These are phyloP conservation scores for Avena atlantica DNA, from an alignment of 176 grass and related monocot species.

Conservation along the genomic window DNA sequence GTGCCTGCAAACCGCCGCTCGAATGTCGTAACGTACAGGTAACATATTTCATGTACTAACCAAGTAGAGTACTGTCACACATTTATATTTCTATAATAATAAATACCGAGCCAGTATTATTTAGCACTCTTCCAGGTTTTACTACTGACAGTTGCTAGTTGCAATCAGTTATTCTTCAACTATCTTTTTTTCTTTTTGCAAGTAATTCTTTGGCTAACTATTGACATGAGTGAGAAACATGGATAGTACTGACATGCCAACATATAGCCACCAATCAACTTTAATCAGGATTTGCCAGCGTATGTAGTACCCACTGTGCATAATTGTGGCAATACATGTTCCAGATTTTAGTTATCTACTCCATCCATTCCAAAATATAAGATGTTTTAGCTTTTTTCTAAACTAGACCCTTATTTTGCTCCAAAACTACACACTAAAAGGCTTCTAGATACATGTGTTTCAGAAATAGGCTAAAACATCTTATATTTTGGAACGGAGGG, in stretches of 20 bases:
- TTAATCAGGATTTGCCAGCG: not conserved
- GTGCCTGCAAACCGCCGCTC: slow-evolving; percentile 56
- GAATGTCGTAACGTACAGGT: not conserved
- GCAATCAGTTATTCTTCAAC: not conserved
- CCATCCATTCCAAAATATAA: too few species aligned
- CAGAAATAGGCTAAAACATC: not conserved
- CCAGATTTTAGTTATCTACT: not conserved
- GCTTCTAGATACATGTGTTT: too few species aligned
- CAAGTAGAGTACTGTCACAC: not conserved
- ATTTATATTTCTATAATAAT: slow-evolving; percentile 1
- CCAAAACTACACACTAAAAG: too few species aligned
- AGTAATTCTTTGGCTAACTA: not conserved
- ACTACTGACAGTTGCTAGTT: not conserved
- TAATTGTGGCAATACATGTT: not conserved
- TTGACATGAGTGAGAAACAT: not conserved
- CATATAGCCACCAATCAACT: not conserved
- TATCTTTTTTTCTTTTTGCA: not conserved
- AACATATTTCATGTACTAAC: not conserved
- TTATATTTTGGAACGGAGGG: not conserved
- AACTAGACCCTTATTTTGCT: too few species aligned
- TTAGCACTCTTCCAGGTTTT: not conserved
- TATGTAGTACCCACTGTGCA: not conserved
- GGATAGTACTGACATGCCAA: not conserved
- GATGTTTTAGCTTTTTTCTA: too few species aligned
- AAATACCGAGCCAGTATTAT: not conserved